These are phyloP conservation scores for Penicillium sp. DNA, from an alignment of 2,329 filamentous ascomycete genomes.

Conservation along the genomic window DNA sequence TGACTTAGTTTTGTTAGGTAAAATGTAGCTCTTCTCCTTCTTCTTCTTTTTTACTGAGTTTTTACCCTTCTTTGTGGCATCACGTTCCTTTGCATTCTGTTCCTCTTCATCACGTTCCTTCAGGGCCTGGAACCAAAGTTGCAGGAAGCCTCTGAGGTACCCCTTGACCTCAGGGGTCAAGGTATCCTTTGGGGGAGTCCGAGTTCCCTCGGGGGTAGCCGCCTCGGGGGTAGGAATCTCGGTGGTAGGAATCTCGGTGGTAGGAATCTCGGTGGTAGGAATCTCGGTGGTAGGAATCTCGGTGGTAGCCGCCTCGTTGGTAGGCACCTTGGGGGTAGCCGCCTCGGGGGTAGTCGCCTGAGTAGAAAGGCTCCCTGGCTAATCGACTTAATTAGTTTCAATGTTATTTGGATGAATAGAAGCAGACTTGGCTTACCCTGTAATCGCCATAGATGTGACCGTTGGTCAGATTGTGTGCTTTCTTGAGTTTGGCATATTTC, in stretches of 20 bases:
- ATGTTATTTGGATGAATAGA: not conserved
- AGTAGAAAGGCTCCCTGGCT: not conserved
- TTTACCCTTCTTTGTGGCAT: not conserved
- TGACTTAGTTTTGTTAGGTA: not conserved
- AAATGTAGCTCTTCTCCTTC: not conserved
- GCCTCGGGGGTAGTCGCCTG: too few species aligned
- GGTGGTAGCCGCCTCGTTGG: too few species aligned
- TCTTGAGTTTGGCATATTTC: not conserved
- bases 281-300: too few species aligned
- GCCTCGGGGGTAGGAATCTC: not conserved
- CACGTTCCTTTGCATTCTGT: too few species aligned
- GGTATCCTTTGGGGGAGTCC: not conserved
- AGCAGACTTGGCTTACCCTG: not conserved
- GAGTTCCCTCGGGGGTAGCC: too few species aligned
- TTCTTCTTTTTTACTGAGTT: not conserved
- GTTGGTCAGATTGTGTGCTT: not conserved
- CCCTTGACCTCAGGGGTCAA: too few species aligned
- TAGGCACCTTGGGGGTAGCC: not conserved
- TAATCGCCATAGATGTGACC: not conserved
- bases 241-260: too few species aligned
- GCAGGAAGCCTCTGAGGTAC: too few species aligned
- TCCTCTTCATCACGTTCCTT: too few species aligned
- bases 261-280: too few species aligned
- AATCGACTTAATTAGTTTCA: not conserved
- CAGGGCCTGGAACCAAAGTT: too few species aligned